A percentile compares a stretch with the other conserved stretches of the same genome.
Evolutionary conservation across 306 rosid genomes (phyloP).

Genomic region (Ammopiptanthus mongolicus): DNA sequence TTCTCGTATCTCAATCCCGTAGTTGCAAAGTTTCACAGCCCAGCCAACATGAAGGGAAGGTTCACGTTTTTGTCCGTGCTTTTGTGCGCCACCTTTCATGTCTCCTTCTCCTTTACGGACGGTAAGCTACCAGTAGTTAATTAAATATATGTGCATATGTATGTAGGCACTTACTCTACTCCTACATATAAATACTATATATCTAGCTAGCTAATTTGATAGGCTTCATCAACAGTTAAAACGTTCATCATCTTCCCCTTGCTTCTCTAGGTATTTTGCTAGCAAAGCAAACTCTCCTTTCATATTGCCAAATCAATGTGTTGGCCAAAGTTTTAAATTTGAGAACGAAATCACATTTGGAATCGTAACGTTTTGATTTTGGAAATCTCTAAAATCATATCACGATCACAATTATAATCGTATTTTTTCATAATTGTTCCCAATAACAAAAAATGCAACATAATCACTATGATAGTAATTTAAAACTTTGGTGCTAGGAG

Average conservation of each 20-base stretch:
- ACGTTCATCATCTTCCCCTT: not conserved
- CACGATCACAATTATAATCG: no score
- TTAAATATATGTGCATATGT: not conserved
- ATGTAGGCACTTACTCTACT: not conserved
- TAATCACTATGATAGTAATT: no score
- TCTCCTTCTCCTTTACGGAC: conserved; percentile 49
- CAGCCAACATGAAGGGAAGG: conserved; percentile 22
- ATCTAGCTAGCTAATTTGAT: not conserved
- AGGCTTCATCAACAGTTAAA: not conserved
- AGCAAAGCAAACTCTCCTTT: not conserved
- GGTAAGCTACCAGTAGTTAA: conserved; percentile 39
- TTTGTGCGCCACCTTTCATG: conserved; percentile 47
- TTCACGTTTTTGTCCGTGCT: conserved; percentile 46
- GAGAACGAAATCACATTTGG: no score
- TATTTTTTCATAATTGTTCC: no score
- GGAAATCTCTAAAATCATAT: no score
- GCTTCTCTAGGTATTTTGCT: not conserved
- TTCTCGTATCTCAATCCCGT: not conserved
- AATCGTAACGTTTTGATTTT: no score
- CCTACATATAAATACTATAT: no score
- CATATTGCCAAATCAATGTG: not conserved
- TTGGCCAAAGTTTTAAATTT: no score
- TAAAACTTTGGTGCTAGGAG: no score
- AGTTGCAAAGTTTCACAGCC: not conserved
- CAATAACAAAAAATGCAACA: no score